A percentile compares a stretch with the other conserved stretches of the same genome.
These are phyloP conservation scores for Beverwykella pulmonaria DNA, from an alignment of 495 filamentous ascomycete species.

Conservation along the genomic window DNA sequence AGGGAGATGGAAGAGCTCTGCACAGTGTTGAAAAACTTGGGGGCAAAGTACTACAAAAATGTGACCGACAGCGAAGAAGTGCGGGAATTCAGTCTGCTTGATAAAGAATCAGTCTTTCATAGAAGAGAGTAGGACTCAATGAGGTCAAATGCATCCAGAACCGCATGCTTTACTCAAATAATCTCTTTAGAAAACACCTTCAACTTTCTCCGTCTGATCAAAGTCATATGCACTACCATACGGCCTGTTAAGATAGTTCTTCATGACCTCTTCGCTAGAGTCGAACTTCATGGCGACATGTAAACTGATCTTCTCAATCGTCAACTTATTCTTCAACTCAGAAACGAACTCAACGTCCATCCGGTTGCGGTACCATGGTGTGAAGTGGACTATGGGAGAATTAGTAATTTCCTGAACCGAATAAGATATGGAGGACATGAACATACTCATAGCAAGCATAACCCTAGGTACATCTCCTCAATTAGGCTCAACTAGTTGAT, in stretches of 20 bases:
- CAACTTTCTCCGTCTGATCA: slow-evolving; percentile 24
- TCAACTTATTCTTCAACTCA: slow-evolving; percentile 46
- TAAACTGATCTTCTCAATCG: slow-evolving; percentile 10
- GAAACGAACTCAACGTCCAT: slow-evolving; percentile 57
- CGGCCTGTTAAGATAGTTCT: slow-evolving; percentile 32
- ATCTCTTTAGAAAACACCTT: slow-evolving; percentile 18
- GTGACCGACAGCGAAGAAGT: no score
- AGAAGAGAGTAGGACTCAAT: no score
- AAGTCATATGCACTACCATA: slow-evolving; percentile 36
- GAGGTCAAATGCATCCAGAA: no score
- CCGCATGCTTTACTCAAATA: no score
- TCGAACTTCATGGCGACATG: slow-evolving; percentile 20
- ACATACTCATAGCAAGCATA: slow-evolving; percentile 62
- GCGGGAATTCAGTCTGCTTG: no score
- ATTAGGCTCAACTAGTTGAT: slow-evolving; percentile 59
- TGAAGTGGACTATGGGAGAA: slow-evolving; percentile 44
- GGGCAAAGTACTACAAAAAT: no score
- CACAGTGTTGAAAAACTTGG: no score
- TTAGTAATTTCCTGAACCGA: no score
- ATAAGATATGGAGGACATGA: no score
- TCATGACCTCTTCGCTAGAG: slow-evolving; percentile 8
- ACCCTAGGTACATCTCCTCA: slow-evolving; percentile 52
- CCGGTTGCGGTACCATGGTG: slow-evolving; percentile 52
- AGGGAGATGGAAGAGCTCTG: no score
- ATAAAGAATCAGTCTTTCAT: no score